Percentiles rank a stretch among this genome's conserved stretches.
phyloP scores from a whole-genome alignment of 2,329 filamentous ascomycete species.

The Colletotrichum sp. region DNA sequence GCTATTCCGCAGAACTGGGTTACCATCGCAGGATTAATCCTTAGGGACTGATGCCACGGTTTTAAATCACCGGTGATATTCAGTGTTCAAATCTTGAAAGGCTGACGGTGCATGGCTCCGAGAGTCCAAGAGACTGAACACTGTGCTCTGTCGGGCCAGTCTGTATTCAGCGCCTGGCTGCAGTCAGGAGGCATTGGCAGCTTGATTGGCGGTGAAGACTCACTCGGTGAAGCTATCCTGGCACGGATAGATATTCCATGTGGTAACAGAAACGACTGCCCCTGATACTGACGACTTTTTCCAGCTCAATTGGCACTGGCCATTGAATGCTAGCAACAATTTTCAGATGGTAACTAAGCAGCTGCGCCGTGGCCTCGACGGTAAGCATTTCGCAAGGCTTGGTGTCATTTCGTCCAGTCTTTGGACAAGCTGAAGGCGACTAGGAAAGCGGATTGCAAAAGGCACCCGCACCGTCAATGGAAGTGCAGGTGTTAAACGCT shows the following conservation, averaged over 20 bases:
- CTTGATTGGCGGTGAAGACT: neutral
- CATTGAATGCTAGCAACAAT: neutral
- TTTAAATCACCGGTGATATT: too few relatives aligned
- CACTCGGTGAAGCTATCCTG: neutral
- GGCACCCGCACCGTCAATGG: neutral
- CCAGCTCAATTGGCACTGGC: neutral
- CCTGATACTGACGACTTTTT: neutral
- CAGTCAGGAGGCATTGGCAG: neutral
- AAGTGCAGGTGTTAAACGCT: neutral
- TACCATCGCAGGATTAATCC: too few relatives aligned
- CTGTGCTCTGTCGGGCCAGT: neutral
- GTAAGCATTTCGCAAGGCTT: neutral
- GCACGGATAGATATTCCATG: slow-evolving; percentile 4
- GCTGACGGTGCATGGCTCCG: neutral
- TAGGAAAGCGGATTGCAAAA: neutral
- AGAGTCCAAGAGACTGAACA: neutral
- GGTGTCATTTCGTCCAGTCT: neutral
- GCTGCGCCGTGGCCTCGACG: neutral
- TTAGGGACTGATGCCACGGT: too few relatives aligned
- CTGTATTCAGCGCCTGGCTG: neutral
- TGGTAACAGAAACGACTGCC: slow-evolving; percentile 14
- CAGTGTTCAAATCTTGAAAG: too few relatives aligned
- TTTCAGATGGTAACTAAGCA: neutral
- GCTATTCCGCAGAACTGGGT: neutral
- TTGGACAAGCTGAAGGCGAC: neutral